A percentile compares a stretch with the other conserved stretches of the same genome.
Evolutionary conservation across 495 filamentous ascomycete species (phyloP).

Genomic region (Daldinia bambusicola): DNA sequence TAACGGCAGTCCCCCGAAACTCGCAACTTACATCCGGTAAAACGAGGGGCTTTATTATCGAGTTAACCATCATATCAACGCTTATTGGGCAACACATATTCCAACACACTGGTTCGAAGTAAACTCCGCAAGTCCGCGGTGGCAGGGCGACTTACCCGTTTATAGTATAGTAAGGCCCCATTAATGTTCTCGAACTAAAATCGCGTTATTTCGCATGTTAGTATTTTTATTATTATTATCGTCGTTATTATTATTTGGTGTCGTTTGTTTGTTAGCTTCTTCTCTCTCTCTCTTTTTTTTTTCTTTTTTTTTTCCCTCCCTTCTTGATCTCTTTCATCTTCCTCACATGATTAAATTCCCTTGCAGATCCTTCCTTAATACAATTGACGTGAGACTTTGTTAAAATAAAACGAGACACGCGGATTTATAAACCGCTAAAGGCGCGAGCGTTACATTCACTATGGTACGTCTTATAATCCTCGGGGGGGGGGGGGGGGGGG

Average conservation of each 20-base stretch:
- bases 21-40: conserved; percentile 11
- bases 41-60: conserved; percentile 16
- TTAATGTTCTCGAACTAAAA: conserved; percentile 23
- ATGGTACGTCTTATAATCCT: conserved; percentile 9
- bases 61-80: conserved; percentile 22
- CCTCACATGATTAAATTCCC: neutral
- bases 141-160: conserved; percentile 30
- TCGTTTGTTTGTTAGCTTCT: neutral
- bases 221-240: neutral
- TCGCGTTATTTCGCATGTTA: conserved; percentile 4
- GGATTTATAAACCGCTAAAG: conserved; percentile 25
- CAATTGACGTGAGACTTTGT: neutral
- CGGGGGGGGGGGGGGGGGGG: too few relatives aligned
- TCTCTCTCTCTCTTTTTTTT: neutral
- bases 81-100: conserved; percentile 35
- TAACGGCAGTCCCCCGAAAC: neutral
- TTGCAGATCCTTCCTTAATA: conserved; percentile 19
- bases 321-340: neutral
- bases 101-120: conserved; percentile 33
- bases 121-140: conserved; percentile 17
- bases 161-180: conserved; percentile 27
- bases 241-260: too few relatives aligned
- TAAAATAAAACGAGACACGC: conserved; percentile 1
- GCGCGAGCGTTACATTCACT: conserved; percentile 23
- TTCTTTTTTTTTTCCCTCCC: too few relatives aligned